A percentile compares a stretch with the other conserved stretches of the same genome.
Evolutionary conservation across 2,329 filamentous ascomycete genomes (phyloP).

Genomic region (Talaromyces funiculosus): DNA sequence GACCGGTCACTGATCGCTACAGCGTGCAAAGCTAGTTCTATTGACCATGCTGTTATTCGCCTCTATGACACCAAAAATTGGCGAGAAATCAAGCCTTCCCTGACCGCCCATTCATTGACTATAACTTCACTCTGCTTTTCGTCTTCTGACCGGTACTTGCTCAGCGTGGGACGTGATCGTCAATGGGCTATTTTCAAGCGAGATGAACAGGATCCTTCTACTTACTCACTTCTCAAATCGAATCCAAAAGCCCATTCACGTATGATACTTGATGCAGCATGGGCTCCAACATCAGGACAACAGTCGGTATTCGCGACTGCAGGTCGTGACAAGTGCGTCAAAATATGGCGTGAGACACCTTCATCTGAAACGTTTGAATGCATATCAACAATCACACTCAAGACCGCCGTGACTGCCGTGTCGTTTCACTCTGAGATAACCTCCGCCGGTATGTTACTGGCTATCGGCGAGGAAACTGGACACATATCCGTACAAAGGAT

Average conservation of each 20-base stretch:
- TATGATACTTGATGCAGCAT: constrained; percentile 87
- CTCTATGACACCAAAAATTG: constrained; percentile 78
- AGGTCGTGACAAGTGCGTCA: constrained; percentile 79
- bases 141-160: constrained; percentile 62
- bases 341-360: constrained; percentile 54
- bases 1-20: constrained; percentile 75
- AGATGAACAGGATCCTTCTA: constrained; percentile 28
- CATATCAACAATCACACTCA: constrained; percentile 49
- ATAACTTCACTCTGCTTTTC: constrained; percentile 80
- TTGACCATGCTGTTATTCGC: constrained; percentile 90
- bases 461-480: constrained; percentile 45
- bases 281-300: constrained; percentile 54
- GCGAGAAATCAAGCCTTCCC: constrained; percentile 78
- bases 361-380: constrained; percentile 42
- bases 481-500: constrained; percentile 40
- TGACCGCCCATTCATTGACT: constrained; percentile 81
- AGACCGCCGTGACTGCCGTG: constrained; percentile 63
- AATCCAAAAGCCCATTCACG: constrained; percentile 82
- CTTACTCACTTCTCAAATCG: constrained; percentile 56
- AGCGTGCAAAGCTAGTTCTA: constrained; percentile 84
- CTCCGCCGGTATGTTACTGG: constrained; percentile 33
- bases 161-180: constrained; percentile 86
- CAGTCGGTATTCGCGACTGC: constrained; percentile 70
- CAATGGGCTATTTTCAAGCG: constrained; percentile 81
- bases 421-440: constrained; percentile 51